phyloP scores from a whole-genome alignment of 495 filamentous ascomycete genomes.

The Aspergillus coremiiformis region DNA sequence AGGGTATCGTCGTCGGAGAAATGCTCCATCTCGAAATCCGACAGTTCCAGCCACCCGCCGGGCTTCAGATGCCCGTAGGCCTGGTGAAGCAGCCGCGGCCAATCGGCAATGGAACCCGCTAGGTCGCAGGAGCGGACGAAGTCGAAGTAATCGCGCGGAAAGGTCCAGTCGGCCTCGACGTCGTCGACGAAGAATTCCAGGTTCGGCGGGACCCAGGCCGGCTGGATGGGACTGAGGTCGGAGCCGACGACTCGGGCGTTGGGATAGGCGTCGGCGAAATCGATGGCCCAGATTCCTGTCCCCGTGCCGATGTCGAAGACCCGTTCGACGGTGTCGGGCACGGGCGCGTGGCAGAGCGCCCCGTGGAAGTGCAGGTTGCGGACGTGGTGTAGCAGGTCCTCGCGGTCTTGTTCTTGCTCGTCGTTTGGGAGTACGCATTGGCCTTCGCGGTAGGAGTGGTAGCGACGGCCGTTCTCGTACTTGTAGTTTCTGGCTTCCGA shows the following conservation, averaged over 20 bases:
- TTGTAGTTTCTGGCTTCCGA: constrained; percentile 22
- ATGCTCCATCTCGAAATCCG: not conserved
- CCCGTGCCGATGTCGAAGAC: constrained; percentile 20
- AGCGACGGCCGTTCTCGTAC: constrained; percentile 21
- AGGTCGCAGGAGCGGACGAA: not conserved
- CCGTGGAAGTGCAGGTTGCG: constrained; percentile 10
- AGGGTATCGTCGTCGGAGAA: not conserved
- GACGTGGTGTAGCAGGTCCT: constrained; percentile 22
- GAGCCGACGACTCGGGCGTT: constrained; percentile 20
- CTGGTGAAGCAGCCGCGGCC: not conserved
- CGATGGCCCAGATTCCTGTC: constrained; percentile 44
- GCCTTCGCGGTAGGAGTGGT: constrained; percentile 17
- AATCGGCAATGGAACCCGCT: not conserved
- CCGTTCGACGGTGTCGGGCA: constrained; percentile 5
- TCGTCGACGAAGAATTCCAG: constrained; percentile 40
- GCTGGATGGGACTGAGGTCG: constrained; percentile 47
- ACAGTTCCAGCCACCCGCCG: not conserved
- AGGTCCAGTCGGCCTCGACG: constrained; percentile 22
- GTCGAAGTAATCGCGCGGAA: not conserved
- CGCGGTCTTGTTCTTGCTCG: constrained; percentile 19
- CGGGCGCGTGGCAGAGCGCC: constrained; percentile 16
- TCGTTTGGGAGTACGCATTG: constrained; percentile 25
- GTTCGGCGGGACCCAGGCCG: constrained; percentile 27
- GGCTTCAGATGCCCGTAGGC: not conserved
- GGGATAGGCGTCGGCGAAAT: constrained; percentile 15